A percentile compares a stretch with the other conserved stretches of the same genome.
Evolutionary conservation across 176 grass and related monocot genomes (phyloP).

Genomic region (Pontederia paniculata): DNA sequence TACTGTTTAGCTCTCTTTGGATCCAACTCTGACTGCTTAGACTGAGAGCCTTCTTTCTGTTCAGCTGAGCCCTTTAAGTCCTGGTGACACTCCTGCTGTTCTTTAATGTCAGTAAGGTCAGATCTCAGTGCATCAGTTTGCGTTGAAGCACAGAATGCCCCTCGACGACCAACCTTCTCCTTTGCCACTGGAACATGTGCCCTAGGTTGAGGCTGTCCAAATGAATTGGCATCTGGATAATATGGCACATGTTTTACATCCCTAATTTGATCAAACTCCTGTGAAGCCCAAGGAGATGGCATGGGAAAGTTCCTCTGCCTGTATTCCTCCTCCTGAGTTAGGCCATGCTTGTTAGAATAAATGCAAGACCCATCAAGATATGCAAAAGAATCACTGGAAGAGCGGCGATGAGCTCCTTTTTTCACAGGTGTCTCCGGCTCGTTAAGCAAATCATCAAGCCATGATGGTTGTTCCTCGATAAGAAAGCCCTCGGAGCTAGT

Average conservation of each 20-base stretch:
- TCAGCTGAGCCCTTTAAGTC: background rate
- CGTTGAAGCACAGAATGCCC: background rate
- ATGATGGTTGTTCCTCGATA: constrained; percentile 83
- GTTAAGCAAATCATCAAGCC: constrained; percentile 87
- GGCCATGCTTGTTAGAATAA: constrained; percentile 12
- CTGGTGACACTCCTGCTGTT: background rate
- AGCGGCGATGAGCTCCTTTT: constrained; percentile 57
- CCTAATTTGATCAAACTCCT: constrained; percentile 1
- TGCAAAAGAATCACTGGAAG: constrained; percentile 80
- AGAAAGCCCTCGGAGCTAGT: constrained; percentile 85
- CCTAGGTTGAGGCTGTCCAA: background rate
- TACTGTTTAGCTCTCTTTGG: constrained; percentile 20
- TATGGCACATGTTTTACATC: constrained; percentile 3
- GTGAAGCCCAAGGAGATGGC: constrained; percentile 3
- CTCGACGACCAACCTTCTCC: background rate
- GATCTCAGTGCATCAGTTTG: constrained; percentile 1
- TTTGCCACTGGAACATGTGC: background rate
- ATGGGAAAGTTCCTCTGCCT: constrained; percentile 11
- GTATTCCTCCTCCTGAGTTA: constrained; percentile 32
- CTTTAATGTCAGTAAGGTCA: constrained; percentile 3
- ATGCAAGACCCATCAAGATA: constrained; percentile 35
- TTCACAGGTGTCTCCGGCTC: constrained; percentile 61
- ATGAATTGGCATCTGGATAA: constrained; percentile 5
- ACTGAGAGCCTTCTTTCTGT: constrained; percentile 1
- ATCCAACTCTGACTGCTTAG: constrained; percentile 11